A percentile compares a stretch with the other conserved stretches of the same genome.
These are phyloP conservation scores for Trichoderma sp. DNA, from an alignment of 2,329 filamentous ascomycete species.

Conservation along the genomic window DNA sequence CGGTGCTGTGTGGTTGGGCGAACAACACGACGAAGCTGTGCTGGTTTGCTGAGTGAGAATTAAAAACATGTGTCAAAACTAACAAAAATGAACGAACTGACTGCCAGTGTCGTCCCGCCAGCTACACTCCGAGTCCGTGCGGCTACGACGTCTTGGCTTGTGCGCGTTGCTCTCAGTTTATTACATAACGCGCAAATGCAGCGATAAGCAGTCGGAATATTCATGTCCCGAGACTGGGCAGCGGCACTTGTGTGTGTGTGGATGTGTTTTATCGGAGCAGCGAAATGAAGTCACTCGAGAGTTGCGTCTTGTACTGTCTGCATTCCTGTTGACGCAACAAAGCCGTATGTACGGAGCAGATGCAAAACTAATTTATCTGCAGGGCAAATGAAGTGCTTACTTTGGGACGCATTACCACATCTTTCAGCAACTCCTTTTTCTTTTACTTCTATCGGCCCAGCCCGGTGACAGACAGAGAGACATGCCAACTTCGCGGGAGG, in stretches of 20 bases:
- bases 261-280: neutral
- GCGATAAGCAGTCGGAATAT: neutral
- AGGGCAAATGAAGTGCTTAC: neutral
- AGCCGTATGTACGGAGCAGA: neutral
- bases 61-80: neutral
- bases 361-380: neutral
- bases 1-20: neutral
- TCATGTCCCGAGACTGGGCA: neutral
- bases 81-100: neutral
- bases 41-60: neutral
- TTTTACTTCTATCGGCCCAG: neutral
- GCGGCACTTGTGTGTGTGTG: neutral
- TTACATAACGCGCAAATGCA: neutral
- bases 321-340: neutral
- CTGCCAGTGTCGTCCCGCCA: neutral
- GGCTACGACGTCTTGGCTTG: neutral
- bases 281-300: neutral
- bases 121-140: neutral
- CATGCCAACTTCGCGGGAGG: neutral
- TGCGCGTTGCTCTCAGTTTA: neutral
- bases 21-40: no score
- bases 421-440: neutral
- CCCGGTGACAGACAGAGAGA: neutral
- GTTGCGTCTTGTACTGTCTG: neutral
- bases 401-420: neutral